Conservation (phyloP, 345 rosid genomes). For the Lenwebbia sp. region DNA sequence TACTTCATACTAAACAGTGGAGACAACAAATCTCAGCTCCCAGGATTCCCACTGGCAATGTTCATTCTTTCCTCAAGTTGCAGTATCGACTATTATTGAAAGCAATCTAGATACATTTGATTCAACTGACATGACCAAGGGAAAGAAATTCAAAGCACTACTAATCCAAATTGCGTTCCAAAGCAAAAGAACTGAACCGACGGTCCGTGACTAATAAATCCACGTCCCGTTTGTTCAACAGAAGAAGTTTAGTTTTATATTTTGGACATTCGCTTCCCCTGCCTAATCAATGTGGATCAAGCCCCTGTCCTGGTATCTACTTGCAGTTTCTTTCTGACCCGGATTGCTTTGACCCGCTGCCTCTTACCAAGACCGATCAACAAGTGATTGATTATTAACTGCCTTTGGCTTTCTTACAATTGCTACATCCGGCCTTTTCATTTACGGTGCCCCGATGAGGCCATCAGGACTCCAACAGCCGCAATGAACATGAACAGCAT, state of each 20-base stretch:
- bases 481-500: slow-evolving; percentile 70
- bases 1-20: neutral
- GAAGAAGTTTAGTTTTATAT: neutral
- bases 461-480: slow-evolving; percentile 77
- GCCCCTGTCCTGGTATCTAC: neutral
- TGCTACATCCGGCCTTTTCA: neutral
- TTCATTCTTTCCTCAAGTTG: neutral
- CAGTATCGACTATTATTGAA: neutral
- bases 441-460: slow-evolving; percentile 64
- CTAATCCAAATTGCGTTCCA: neutral
- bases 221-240: neutral
- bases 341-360: neutral
- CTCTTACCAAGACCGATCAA: neutral
- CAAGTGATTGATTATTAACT: neutral
- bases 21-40: neutral
- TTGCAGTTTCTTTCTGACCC: neutral
- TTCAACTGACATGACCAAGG: neutral
- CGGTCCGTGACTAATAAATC: neutral
- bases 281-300: neutral
- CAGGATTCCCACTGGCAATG: neutral
- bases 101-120: neutral
- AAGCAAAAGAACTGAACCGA: neutral
- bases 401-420: neutral
- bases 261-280: neutral
- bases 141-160: neutral